These are phyloP conservation scores for Citrullus mucosospermus DNA, from an alignment of 306 rosid genomes.

Conservation along the genomic window DNA sequence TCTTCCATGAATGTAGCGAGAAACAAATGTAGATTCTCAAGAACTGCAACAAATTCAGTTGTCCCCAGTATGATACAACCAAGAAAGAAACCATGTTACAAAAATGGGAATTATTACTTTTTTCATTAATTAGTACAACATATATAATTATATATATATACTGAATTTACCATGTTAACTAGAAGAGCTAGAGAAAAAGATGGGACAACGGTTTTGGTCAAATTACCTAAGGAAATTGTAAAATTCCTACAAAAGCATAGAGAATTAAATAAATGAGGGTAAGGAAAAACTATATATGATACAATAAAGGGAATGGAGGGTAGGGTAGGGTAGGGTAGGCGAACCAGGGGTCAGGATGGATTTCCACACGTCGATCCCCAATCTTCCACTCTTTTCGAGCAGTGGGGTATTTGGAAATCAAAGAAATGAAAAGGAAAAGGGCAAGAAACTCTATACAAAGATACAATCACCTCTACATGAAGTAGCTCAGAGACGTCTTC, in stretches of 20 bases:
- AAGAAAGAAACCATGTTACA: neutral
- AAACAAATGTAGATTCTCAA: neutral
- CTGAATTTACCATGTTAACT: neutral
- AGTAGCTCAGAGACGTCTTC: constrained; percentile 71
- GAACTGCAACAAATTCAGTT: neutral
- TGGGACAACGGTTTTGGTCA: neutral
- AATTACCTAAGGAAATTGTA: constrained; percentile 1
- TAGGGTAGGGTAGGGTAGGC: neutral
- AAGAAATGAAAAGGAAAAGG: constrained; percentile 22
- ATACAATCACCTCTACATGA: constrained; percentile 47
- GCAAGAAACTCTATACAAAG: constrained; percentile 43
- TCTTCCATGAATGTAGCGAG: neutral
- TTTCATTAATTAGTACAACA: neutral
- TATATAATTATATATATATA: neutral
- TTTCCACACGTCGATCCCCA: constrained; percentile 12
- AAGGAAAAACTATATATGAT: constrained; percentile 29
- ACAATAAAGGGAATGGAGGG: constrained; percentile 18
- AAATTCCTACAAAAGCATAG: constrained; percentile 13
- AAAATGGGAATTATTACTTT: neutral
- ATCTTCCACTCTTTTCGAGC: constrained; percentile 16
- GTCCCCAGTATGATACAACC: neutral
- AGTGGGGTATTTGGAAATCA: neutral
- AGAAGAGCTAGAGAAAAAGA: neutral
- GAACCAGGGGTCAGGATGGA: neutral
- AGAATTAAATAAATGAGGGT: neutral